A percentile compares a stretch with the other conserved stretches of the same genome.
Conservation (phyloP, 768 basidiomycete genomes). For the Lactarius deliciosus region DNA sequence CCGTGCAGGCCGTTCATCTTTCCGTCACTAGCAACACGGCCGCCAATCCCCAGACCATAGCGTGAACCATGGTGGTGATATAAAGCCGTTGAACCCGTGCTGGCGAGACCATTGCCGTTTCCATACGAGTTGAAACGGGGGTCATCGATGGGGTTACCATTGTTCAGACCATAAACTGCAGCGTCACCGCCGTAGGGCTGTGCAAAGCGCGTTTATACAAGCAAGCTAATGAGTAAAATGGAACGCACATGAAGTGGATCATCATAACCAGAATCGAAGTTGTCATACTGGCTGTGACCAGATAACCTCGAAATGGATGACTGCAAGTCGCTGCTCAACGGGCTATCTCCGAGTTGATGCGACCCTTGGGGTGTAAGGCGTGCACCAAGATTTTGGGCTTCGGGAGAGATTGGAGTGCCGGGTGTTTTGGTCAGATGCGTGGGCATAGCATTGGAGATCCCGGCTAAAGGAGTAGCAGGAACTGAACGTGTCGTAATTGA, state of each 20-base stretch:
- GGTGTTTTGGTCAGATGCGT: conserved; percentile 62
- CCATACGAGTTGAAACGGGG: conserved; percentile 58
- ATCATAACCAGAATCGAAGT: conserved; percentile 57
- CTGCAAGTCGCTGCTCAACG: conserved; percentile 58
- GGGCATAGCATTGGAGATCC: conserved; percentile 48
- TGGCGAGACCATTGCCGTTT: conserved; percentile 30
- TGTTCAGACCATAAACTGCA: conserved; percentile 41
- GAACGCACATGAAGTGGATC: conserved; percentile 52
- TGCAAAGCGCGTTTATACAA: conserved; percentile 22
- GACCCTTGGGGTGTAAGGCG: conserved; percentile 50
- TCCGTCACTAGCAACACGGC: conserved; percentile 53
- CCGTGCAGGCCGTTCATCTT: conserved; percentile 89
- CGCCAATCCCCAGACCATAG: conserved; percentile 65
- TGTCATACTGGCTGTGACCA: conserved; percentile 55
- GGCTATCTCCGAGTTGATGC: conserved; percentile 51
- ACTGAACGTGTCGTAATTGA: conserved; percentile 69
- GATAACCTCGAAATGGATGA: conserved; percentile 72
- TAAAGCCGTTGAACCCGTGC: conserved; percentile 68
- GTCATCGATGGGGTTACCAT: conserved; percentile 45
- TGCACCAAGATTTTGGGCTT: conserved; percentile 59
- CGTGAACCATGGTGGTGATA: conserved; percentile 78
- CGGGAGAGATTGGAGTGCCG: conserved; percentile 63
- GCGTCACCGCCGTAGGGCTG: conserved; percentile 59
- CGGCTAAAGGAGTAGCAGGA: conserved; percentile 72
- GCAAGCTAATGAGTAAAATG: conserved; percentile 18